phyloP scores from a whole-genome alignment of 192 early-diverging fungal species.

The Piromyces sp. region DNA sequence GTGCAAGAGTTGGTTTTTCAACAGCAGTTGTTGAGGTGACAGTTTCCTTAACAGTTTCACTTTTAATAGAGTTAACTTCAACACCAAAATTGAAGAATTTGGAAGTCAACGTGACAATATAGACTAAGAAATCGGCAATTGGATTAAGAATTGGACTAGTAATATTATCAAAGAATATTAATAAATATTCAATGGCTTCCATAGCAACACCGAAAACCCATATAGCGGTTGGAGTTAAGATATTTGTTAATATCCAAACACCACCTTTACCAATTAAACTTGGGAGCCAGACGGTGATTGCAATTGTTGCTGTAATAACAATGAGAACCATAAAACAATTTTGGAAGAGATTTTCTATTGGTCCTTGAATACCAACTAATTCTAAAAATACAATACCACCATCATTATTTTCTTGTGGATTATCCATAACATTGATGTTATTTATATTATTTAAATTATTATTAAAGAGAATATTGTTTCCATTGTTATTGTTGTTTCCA shows the following conservation, averaged over 20 bases:
- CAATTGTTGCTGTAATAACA: conserved; percentile 51
- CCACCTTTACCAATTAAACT: conserved; percentile 14
- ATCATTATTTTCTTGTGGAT: neutral
- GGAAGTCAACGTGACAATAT: neutral
- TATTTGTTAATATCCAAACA: conserved; percentile 56
- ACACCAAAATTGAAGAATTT: neutral
- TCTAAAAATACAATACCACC: conserved; percentile 38
- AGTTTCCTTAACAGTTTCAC: conserved; percentile 3
- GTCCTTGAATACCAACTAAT: conserved; percentile 78
- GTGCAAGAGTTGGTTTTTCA: neutral
- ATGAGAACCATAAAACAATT: conserved; percentile 64
- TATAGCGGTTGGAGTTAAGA: conserved; percentile 24
- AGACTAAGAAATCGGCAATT: conserved; percentile 5
- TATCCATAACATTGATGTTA: neutral
- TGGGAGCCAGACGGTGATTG: neutral
- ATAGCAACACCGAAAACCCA: conserved; percentile 38
- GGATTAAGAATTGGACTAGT: neutral
- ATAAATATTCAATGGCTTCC: conserved; percentile 54
- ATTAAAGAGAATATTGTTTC: neutral
- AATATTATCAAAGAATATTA: neutral
- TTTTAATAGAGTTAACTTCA: neutral
- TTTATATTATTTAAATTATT: neutral
- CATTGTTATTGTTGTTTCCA: neutral
- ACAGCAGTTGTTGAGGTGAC: neutral
- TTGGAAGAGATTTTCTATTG: conserved; percentile 55